Conservation (phyloP, 2,329 filamentous ascomycete genomes). For the Coniochaeta sp. region DNA sequence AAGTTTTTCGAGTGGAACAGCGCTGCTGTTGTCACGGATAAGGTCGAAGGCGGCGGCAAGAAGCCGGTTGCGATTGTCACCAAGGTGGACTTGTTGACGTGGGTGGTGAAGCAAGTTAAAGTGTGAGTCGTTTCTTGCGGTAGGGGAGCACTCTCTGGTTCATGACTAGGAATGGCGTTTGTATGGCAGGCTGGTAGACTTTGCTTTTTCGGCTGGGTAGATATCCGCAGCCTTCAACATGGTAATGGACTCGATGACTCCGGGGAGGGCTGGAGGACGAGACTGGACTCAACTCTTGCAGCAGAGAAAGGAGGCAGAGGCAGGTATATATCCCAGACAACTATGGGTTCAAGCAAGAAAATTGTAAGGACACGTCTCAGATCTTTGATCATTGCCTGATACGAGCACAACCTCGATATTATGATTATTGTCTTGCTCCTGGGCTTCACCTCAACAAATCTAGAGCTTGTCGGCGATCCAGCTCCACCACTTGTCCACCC, state of each 20-base stretch:
- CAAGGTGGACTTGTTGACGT: conserved; percentile 91
- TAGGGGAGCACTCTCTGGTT: background rate
- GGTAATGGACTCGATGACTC: background rate
- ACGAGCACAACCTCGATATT: background rate
- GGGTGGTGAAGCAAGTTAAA: conserved; percentile 67
- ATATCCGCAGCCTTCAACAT: background rate
- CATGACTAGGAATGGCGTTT: background rate
- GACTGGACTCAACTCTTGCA: background rate
- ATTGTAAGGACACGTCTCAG: background rate
- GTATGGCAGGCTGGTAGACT: background rate
- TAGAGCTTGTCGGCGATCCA: conserved; percentile 78
- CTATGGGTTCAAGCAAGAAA: background rate
- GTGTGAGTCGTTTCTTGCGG: conserved; percentile 8
- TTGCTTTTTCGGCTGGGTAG: background rate
- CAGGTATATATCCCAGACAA: background rate
- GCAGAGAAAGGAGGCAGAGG: background rate
- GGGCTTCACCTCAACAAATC: background rate
- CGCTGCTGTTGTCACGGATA: conserved; percentile 87
- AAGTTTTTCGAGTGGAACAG: conserved; percentile 98
- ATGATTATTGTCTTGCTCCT: conserved; percentile 7
- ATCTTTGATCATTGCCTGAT: background rate
- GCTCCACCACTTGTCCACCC: conserved; percentile 77
- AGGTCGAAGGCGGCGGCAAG: conserved; percentile 44
- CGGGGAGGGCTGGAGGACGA: background rate
- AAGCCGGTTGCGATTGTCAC: conserved; percentile 89